Percentiles rank a stretch among this genome's conserved stretches.
phyloP scores from a whole-genome alignment of 306 rosid species.

The Cucurbita maxima region DNA sequence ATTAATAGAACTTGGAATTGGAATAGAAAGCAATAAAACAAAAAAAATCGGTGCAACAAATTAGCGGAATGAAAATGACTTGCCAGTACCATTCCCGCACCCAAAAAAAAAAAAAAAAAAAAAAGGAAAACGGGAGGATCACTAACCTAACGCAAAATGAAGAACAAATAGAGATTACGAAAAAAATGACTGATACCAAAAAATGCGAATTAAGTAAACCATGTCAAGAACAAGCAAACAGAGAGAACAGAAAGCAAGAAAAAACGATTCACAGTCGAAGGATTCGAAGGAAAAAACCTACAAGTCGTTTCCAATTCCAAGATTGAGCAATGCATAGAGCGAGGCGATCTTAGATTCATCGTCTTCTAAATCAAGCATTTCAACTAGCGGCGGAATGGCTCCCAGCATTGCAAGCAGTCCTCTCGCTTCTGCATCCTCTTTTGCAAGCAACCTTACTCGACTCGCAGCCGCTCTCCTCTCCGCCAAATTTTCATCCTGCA shows the following conservation, averaged over 20 bases:
- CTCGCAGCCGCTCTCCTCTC: conserved; percentile 46
- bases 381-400: conserved; percentile 77
- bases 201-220: not conserved
- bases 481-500: conserved; percentile 37
- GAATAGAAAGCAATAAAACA: not conserved
- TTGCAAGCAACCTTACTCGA: conserved; percentile 45
- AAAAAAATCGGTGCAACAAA: not conserved
- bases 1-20: not conserved
- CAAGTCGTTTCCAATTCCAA: conserved; percentile 86
- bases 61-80: not conserved
- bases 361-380: conserved; percentile 68
- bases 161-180: not conserved
- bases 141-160: not conserved
- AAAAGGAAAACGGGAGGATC: not conserved
- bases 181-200: not conserved
- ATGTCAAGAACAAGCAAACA: not conserved
- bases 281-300: conserved; percentile 21
- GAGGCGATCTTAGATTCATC: conserved; percentile 56
- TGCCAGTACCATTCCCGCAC: not conserved
- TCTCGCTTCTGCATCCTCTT: conserved; percentile 62
- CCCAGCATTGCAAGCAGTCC: conserved; percentile 75
- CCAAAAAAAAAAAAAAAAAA: not conserved
- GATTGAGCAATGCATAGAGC: conserved; percentile 89
- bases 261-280: too few relatives aligned
- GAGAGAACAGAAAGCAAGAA: not conserved